phyloP scores from a whole-genome alignment of 1,284 basidiomycete species.

The Cryptococcus depauperatus region DNA sequence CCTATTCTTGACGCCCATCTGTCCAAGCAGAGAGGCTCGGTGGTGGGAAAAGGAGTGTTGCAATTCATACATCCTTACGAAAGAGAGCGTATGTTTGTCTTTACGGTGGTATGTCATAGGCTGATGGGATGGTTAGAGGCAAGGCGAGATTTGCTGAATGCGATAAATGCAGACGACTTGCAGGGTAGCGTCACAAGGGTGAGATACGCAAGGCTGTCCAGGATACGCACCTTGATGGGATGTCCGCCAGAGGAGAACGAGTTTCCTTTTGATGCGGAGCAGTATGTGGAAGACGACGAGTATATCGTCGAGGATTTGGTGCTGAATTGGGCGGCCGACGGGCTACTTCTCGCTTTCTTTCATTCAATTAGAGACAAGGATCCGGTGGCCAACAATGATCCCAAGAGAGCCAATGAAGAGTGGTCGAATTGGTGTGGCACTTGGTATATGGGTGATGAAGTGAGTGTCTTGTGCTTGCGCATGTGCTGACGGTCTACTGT shows the following conservation, averaged over 20 bases:
- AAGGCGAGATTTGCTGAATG: slow-evolving; percentile 64
- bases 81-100: slow-evolving; percentile 51
- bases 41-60: slow-evolving; percentile 70
- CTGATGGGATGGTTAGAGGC: slow-evolving; percentile 46
- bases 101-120: not conserved
- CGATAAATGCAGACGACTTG: slow-evolving; percentile 68
- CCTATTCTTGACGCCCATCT: slow-evolving; percentile 73
- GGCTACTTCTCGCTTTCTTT: slow-evolving; percentile 90
- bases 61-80: slow-evolving; percentile 88
- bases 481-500: not conserved
- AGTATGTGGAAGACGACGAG: slow-evolving; percentile 63
- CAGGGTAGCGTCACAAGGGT: slow-evolving; percentile 86
- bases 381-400: slow-evolving; percentile 67
- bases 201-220: slow-evolving; percentile 47
- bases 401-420: slow-evolving; percentile 58
- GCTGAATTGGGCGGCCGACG: slow-evolving; percentile 77
- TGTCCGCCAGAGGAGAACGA: slow-evolving; percentile 40
- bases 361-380: slow-evolving; percentile 62
- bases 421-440: slow-evolving; percentile 97
- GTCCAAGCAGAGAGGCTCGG: slow-evolving; percentile 56
- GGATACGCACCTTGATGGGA: slow-evolving; percentile 47
- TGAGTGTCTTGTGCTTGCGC: slow-evolving; percentile 20
- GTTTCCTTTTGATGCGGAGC: slow-evolving; percentile 52
- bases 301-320: slow-evolving; percentile 88
- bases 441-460: slow-evolving; percentile 45